Base-by-base conservation (phyloP, 2,329 filamentous ascomycete species). In the Fusarium nygamai region DNA sequence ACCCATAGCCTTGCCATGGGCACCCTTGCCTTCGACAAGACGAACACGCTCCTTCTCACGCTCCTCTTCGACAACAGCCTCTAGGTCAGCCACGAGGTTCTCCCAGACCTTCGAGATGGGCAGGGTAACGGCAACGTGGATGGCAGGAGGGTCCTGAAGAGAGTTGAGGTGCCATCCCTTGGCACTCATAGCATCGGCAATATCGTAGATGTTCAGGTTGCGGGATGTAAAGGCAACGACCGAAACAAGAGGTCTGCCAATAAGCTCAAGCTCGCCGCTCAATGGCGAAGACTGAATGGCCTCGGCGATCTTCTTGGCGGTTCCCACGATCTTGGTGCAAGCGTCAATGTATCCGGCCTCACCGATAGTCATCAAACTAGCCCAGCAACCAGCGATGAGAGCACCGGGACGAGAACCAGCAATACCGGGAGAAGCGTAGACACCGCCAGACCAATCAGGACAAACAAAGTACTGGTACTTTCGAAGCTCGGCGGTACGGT, bases 121-220 rank as follows among this genome's bases (percentile, higher is more conserved):
- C 77, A 97, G 83, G 2, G 96, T 99, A 44, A 98, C 95, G 19
- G 96, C 96, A 44, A 98, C 91, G 82, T 99, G 96, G 63, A 99
- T 94, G 27, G 95, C 96, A 0, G 96, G 92, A 6, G 96, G 96
- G 78, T 91, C 92, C 84, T 99, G 96, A 72, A 99, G 88, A 6
- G 95, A 94, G 80, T 98, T 99, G 68, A 99, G 87, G 84, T 99
- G 96, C 96, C 96, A 99, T 7, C 96, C 96, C 80, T 92, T 92
- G 2, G 85, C 85, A 19, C 89, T 90, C 92, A 99, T 96, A 75
- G 86, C 93, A 83, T 99, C 96, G 13, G 96, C 94, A 75, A 99
- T 91, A 80, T 98, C 95, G 85, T 99, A 99, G 73, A 97, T 93
- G 83, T 98, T 92, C 47, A 99, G 89, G n/a, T 90, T 92, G 76